Percentiles rank a stretch among this genome's conserved stretches.
phyloP scores from a whole-genome alignment of 23 red algal genomes.

The Agarophyton chilense region DNA sequence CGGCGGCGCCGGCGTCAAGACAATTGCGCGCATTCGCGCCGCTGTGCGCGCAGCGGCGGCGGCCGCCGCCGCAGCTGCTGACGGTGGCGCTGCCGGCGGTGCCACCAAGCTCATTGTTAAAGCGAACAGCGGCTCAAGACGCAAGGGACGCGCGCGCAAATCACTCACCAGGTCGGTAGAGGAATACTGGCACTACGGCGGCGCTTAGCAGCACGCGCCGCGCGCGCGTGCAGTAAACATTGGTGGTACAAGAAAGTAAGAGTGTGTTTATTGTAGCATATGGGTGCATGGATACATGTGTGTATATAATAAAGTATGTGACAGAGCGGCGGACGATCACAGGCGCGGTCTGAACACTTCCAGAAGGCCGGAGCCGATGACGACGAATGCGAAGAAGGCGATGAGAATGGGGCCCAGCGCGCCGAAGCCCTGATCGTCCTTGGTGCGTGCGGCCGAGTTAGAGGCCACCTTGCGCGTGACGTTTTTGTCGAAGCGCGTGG shows the following conservation, averaged over 20 bases:
- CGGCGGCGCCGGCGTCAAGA: neutral
- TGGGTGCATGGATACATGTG: too few relatives aligned
- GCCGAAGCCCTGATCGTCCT: neutral
- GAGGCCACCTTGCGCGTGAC: slow-evolving; percentile 48
- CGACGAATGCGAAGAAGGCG: slow-evolving; percentile 57
- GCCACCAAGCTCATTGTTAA: neutral
- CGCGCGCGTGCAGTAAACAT: too few relatives aligned
- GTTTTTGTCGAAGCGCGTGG: slow-evolving; percentile 68
- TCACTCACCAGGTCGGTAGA: neutral
- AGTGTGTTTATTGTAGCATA: too few relatives aligned
- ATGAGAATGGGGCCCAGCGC: slow-evolving; percentile 51
- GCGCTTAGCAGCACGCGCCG: too few relatives aligned
- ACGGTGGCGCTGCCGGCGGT: neutral
- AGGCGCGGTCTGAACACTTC: slow-evolving; percentile 42
- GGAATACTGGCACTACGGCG: neutral
- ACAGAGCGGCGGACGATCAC: neutral
- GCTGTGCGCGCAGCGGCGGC: slow-evolving; percentile 11
- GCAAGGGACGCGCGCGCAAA: slow-evolving; percentile 8
- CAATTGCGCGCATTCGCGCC: slow-evolving; percentile 21
- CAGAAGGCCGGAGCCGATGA: slow-evolving; percentile 49
- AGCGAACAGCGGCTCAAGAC: too few relatives aligned
- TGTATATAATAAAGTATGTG: neutral
- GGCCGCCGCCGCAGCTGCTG: neutral
- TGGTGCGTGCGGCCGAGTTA: slow-evolving; percentile 29
- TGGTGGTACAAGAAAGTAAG: too few relatives aligned